Base-by-base conservation (phyloP, 345 rosid genomes). In the Brassica juncea region DNA sequence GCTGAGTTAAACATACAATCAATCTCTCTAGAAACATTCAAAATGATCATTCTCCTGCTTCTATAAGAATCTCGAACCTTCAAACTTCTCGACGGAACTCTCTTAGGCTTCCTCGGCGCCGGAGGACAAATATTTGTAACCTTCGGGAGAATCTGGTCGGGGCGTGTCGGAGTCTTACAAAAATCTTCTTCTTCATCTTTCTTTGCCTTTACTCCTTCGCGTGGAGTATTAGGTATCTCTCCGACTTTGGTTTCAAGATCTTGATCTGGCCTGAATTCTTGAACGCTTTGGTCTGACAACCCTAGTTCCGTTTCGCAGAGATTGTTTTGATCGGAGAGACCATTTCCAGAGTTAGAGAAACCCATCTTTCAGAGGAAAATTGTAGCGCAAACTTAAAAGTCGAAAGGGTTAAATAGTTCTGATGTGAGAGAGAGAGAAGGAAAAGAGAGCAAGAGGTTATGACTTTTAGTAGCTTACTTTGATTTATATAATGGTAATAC, bases 31-130 rank as follows among this genome's bases (percentile, higher is more conserved):
- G 94, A 87, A 64, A 90, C 82, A 82, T 92, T 90, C 30, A 86
- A 82, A n/a, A 89, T 58, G 27, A 81, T 76, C 77, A 71, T 76
- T 72, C 84, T 76, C 70, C 35, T 71, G 70, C 75, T 76, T 66
- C 14, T 59, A 58, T 44, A 76, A 14, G 71, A 74, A 81, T 66
- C 44, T 21, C 60, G 74, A 57, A 79, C 70, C 71, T 71, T 81
- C 35, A 64, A 52, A 57, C 88, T 88, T 23, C 63, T 68, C 57
- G 80, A 77, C 5, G 85, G 83, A 14, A 62, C 71, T 75, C 81
- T 83, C 70, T 83, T 88, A 61, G 98, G 98, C 80, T 93, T 93
- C 80, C 87, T 88, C 54, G 98, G 98, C 23, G 98, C 91, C 62
- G 94, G 92, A 4, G 98, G 98, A 35, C 98, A 91, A 28, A 71